These are phyloP conservation scores for Pleurotus tuoliensis DNA, from an alignment of 768 basidiomycete genomes.

Conservation along the genomic window DNA sequence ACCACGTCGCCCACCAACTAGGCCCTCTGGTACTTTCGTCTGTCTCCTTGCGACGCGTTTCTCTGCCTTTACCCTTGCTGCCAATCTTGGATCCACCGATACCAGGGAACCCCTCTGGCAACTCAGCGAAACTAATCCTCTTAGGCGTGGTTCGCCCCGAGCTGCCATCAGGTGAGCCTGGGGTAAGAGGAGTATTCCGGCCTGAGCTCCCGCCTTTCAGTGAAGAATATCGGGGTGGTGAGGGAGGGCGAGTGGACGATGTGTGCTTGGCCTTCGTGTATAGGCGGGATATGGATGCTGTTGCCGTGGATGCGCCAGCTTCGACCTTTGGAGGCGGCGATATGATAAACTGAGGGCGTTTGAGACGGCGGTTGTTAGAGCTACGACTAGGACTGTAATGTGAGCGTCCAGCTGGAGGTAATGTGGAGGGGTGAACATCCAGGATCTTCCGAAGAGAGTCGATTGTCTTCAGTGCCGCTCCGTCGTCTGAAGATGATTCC, in stretches of 20 bases:
- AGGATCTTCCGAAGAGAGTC: constrained; percentile 69
- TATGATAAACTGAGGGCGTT: constrained; percentile 18
- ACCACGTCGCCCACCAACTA: constrained; percentile 26
- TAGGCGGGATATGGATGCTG: constrained; percentile 74
- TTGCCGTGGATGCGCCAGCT: constrained; percentile 67
- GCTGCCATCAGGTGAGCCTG: constrained; percentile 21
- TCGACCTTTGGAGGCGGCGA: constrained; percentile 50
- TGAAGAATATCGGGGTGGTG: constrained; percentile 48
- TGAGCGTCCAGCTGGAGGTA: constrained; percentile 9
- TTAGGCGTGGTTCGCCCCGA: constrained; percentile 60
- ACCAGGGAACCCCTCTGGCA: constrained; percentile 62
- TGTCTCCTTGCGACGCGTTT: constrained; percentile 25
- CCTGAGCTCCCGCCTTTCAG: constrained; percentile 26
- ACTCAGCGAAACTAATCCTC: constrained; percentile 73
- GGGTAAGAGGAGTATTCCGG: constrained; percentile 10
- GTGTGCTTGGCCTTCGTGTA: constrained; percentile 59
- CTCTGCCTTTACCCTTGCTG: constrained; percentile 27
- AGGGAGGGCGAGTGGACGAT: constrained; percentile 59
- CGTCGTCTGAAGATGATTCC: constrained; percentile 53
- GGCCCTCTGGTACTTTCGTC: constrained; percentile 10
- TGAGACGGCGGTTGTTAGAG: neutral
- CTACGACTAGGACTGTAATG: constrained; percentile 14
- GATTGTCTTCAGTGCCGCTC: constrained; percentile 59
- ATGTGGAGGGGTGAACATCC: constrained; percentile 42
- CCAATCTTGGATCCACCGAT: constrained; percentile 24